Evolutionary conservation across 2,329 filamentous ascomycete species (phyloP), one percentile per base, ranked within the genome.

Genomic region (Colletotrichum echinochloae): DNA sequence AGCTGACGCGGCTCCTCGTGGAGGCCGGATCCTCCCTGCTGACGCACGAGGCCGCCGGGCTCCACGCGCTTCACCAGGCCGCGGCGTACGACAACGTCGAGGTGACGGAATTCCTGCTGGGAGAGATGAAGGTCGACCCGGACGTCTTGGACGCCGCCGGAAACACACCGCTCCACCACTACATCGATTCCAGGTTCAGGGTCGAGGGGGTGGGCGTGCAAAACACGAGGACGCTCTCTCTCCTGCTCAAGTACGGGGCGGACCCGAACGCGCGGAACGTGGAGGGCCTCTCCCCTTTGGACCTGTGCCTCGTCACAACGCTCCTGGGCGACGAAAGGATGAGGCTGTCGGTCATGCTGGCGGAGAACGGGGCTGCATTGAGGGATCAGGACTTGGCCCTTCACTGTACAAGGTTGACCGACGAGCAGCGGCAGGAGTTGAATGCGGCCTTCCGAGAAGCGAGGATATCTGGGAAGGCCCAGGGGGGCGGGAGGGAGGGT

Each of bases 181-280:
- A 68, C 35, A 37, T 71, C 28, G 37, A 68, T 28, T 46, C 57
- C 6, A 62, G 68, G 30, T 68, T 71, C 46, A 41, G 64, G 23
- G 41, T 48, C 9, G 46, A 33, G 16, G 33, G 39, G 39, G n/a
- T n/a, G n/a, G 20, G 33, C 3, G 39, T 30, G 12, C 54, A 30
- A 18, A 59, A 68, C 6, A 44, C 46, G 20, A 39, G 5, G 5
- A n/a, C 37, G 11, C 20, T 71, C 1, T 37, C 65, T 39, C 41
- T 74, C 9, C 73, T 81, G 16, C 69, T 82, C 1, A 72, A 76
- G 54, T 60, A 75, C 26, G 80, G 79, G 2, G 79, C 79, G 0
- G 75, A 81, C 46, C 67, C 77, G 0, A 80, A 81, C 14, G 64
- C 73, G 3, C 64, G 72, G 16, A 71, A 71, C 5, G 20, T 35